These are phyloP conservation scores for Cymbidium sinense DNA, from an alignment of 106 monocot genomes.

Conservation along the genomic window DNA sequence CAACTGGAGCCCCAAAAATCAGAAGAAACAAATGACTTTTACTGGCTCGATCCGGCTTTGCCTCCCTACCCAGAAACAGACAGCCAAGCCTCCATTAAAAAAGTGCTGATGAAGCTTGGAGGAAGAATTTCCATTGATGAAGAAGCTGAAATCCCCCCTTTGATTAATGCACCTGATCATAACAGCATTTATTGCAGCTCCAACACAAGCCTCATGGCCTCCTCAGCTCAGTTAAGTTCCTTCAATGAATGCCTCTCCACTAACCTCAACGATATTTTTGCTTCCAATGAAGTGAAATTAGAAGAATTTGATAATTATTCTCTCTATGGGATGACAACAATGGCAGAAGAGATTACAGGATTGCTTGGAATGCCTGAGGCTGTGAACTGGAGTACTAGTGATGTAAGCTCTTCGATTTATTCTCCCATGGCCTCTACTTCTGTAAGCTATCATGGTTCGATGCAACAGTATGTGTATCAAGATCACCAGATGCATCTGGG, in stretches of 20 bases:
- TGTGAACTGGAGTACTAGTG: not conserved
- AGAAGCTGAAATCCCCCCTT: not conserved
- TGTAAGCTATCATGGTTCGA: not conserved
- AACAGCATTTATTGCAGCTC: not conserved
- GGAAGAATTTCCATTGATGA: no score
- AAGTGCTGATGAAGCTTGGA: not conserved
- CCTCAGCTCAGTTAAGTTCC: not conserved
- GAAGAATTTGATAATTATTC: slow-evolving; percentile 1
- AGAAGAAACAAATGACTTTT: not conserved
- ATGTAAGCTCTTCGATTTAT: not conserved
- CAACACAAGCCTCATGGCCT: not conserved
- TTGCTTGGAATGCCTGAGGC: not conserved
- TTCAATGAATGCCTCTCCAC: slow-evolving; percentile 1
- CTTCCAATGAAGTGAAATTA: slow-evolving; percentile 5
- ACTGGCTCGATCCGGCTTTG: not conserved
- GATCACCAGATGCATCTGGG: not conserved
- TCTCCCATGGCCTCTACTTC: not conserved
- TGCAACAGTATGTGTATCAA: not conserved
- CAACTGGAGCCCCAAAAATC: not conserved
- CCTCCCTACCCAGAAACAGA: not conserved
- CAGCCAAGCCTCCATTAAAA: not conserved
- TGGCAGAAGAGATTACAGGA: slow-evolving; percentile 8
- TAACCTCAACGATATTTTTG: slow-evolving; percentile 42
- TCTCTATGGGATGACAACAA: slow-evolving; percentile 5
- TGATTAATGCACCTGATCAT: not conserved